A percentile compares a stretch with the other conserved stretches of the same genome.
Evolutionary conservation across 306 rosid genomes (phyloP).

Genomic region (Prunus dulcis): DNA sequence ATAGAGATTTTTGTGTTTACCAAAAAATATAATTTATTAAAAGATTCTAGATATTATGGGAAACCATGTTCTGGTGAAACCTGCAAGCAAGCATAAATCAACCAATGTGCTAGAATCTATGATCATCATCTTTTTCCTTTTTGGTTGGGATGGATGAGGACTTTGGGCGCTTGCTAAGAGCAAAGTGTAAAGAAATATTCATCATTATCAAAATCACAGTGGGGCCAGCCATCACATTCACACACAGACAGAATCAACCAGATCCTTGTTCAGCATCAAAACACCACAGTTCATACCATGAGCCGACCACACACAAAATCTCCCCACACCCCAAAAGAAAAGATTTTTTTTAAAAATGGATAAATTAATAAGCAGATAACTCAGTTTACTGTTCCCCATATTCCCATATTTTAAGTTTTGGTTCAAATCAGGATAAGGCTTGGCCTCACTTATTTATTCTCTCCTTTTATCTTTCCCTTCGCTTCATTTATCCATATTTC

Average conservation of each 20-base stretch:
- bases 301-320: background rate
- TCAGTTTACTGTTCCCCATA: slow-evolving; percentile 13
- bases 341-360: too few species aligned
- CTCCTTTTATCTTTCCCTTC: background rate
- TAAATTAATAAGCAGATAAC: slow-evolving; percentile 29
- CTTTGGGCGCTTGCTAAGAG: too few species aligned
- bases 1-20: background rate
- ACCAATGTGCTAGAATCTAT: background rate
- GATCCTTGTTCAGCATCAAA: background rate
- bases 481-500: slow-evolving; percentile 2
- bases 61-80: slow-evolving; percentile 1
- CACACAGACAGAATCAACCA: background rate
- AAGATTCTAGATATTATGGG: background rate
- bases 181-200: background rate
- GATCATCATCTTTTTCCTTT: background rate
- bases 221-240: background rate
- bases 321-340: background rate
- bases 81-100: background rate
- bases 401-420: background rate
- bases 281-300: background rate
- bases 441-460: slow-evolving; percentile 25
- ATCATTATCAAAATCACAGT: background rate
- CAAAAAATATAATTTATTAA: background rate
- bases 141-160: background rate
- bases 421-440: slow-evolving; percentile 44